phyloP scores from a whole-genome alignment of 352 stramenopile genomes.

The Phytophthora megakarya region DNA sequence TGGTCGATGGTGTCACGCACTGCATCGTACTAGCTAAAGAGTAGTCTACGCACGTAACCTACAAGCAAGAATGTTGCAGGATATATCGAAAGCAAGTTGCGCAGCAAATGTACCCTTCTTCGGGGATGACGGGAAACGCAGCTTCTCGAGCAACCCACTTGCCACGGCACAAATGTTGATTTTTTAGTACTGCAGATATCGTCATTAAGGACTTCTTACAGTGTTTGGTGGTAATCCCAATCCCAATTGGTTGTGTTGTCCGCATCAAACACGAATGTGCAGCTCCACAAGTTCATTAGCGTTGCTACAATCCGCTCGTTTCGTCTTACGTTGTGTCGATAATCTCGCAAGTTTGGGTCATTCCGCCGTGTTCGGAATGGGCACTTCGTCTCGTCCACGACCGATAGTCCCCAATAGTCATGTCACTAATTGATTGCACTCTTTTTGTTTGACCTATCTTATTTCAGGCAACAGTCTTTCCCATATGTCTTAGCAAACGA shows the following conservation, averaged over 20 bases:
- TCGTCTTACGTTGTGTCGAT: no score
- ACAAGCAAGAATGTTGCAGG: not conserved
- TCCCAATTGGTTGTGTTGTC: no score
- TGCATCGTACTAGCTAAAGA: not conserved
- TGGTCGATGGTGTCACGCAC: not conserved
- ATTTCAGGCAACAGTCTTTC: not conserved
- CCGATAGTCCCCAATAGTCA: not conserved
- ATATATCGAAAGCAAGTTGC: not conserved
- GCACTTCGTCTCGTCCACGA: not conserved
- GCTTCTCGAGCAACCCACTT: not conserved
- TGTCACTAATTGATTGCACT: not conserved
- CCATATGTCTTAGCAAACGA: slow-evolving; percentile 6
- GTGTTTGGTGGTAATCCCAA: no score
- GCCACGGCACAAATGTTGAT: no score
- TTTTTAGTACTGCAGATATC: no score
- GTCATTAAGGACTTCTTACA: no score
- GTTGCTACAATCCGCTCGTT: no score
- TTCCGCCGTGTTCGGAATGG: slow-evolving; percentile 5
- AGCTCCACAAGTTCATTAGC: no score
- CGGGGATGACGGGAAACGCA: not conserved
- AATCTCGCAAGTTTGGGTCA: not conserved
- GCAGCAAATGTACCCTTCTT: not conserved
- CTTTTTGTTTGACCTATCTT: no score
- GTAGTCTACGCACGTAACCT: not conserved
- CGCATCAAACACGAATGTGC: no score